Conservation (phyloP, 2,329 filamentous ascomycete species). For the Colletotrichum karsti region DNA sequence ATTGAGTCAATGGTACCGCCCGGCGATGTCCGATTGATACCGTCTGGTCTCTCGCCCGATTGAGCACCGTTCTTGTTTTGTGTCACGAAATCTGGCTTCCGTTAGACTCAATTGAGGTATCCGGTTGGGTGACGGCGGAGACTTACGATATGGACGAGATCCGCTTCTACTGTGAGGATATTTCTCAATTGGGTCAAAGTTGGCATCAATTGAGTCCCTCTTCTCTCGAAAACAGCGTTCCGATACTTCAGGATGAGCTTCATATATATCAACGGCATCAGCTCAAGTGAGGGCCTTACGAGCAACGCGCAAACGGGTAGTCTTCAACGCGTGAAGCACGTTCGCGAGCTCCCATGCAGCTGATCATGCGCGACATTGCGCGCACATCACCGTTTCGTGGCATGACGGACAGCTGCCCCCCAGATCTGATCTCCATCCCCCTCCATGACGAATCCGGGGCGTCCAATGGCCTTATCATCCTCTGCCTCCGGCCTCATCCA, state of each 20-base stretch:
- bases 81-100: not conserved
- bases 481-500: not conserved
- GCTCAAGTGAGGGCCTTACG: not conserved
- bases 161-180: not conserved
- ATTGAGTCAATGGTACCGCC: not conserved
- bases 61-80: not conserved
- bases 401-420: constrained; percentile 23
- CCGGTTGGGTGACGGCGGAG: not conserved
- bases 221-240: not conserved
- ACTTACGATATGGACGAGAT: not conserved
- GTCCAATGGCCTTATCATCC: not conserved
- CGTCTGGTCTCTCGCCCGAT: not conserved
- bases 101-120: not conserved
- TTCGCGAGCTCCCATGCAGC: not conserved
- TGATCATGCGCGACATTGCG: constrained; percentile 21
- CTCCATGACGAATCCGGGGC: not conserved
- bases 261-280: not conserved
- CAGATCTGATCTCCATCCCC: not conserved
- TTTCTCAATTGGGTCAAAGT: not conserved
- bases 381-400: constrained; percentile 1
- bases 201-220: not conserved
- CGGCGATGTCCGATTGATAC: not conserved
- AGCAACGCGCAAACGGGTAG: not conserved
- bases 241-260: not conserved
- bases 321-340: not conserved